Evolutionary conservation across 2,329 filamentous ascomycete species (phyloP).

Genomic region (Cordyceps javanica): DNA sequence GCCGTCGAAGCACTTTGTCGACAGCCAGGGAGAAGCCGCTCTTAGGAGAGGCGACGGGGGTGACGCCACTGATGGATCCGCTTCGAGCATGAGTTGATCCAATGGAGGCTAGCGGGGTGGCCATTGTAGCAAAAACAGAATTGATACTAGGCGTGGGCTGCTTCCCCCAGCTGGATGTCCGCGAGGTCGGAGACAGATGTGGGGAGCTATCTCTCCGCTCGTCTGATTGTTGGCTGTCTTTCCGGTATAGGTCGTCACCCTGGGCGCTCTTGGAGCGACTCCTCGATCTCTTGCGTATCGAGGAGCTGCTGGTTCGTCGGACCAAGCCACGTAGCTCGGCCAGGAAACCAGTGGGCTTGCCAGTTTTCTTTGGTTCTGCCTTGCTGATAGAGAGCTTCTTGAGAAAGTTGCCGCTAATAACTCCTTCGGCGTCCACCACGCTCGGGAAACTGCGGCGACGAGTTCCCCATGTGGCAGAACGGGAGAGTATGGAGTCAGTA

Average conservation of each 20-base stretch:
- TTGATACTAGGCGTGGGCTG: slow-evolving; percentile 51
- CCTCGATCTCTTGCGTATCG: slow-evolving; percentile 41
- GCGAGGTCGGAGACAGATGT: slow-evolving; percentile 43
- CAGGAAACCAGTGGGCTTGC: slow-evolving; percentile 42
- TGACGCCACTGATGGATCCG: slow-evolving; percentile 51
- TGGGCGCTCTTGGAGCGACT: slow-evolving; percentile 32
- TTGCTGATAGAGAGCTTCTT: slow-evolving; percentile 55
- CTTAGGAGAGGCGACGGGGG: slow-evolving; percentile 48
- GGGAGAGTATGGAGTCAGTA: slow-evolving; percentile 53
- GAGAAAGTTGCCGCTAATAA: slow-evolving; percentile 54
- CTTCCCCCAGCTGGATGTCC: slow-evolving; percentile 47
- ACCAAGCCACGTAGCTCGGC: slow-evolving; percentile 45
- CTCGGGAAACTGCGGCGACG: slow-evolving; percentile 59
- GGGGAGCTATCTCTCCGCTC: slow-evolving; percentile 36
- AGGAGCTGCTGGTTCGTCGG: slow-evolving; percentile 41
- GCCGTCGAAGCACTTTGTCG: slow-evolving; percentile 45
- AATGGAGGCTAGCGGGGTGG: slow-evolving; percentile 47
- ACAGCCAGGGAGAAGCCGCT: slow-evolving; percentile 40
- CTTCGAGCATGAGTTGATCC: slow-evolving; percentile 49
- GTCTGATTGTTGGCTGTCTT: slow-evolving; percentile 24
- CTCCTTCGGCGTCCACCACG: slow-evolving; percentile 50
- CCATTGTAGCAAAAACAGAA: slow-evolving; percentile 51
- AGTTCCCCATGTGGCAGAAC: slow-evolving; percentile 65
- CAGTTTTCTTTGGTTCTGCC: slow-evolving; percentile 31
- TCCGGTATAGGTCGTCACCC: slow-evolving; percentile 15